phyloP scores from a whole-genome alignment of 257 asterid genomes.

The Gentiana straminea region DNA sequence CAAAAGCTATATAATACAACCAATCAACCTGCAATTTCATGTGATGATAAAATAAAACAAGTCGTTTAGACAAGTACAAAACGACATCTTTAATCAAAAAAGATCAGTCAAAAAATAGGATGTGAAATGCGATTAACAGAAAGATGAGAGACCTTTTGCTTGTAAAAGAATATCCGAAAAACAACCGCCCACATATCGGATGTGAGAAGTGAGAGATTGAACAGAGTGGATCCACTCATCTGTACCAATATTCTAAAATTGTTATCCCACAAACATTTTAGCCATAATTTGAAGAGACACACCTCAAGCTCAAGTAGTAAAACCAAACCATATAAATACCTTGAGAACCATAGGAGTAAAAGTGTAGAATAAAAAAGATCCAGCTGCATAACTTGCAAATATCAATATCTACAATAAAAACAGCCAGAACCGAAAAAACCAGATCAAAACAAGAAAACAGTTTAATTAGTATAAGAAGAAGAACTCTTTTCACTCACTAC shows the following conservation, averaged over 20 bases:
- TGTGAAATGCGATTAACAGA: background rate
- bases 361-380: slow-evolving; percentile 49
- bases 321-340: slow-evolving; percentile 16
- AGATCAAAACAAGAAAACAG: background rate
- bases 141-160: slow-evolving; percentile 33
- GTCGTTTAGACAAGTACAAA: too few species aligned
- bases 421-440: background rate
- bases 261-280: background rate
- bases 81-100: background rate
- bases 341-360: slow-evolving; percentile 34
- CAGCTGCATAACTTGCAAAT: slow-evolving; percentile 31
- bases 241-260: slow-evolving; percentile 10
- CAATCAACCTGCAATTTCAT: slow-evolving; percentile 50
- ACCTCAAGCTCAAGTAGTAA: background rate
- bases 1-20: slow-evolving; percentile 54
- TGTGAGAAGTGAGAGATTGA: slow-evolving; percentile 71
- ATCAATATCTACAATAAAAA: slow-evolving; percentile 30
- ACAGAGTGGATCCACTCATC: slow-evolving; percentile 71
- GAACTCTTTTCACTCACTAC: slow-evolving; percentile 30
- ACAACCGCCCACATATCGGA: slow-evolving; percentile 82
- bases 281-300: too few species aligned
- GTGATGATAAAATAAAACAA: background rate
- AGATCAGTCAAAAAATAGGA: background rate
- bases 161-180: slow-evolving; percentile 55
- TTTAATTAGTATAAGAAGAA: background rate